phyloP scores from a whole-genome alignment of 805 yeast genomes.

The Starmerella potacharoeniae region DNA sequence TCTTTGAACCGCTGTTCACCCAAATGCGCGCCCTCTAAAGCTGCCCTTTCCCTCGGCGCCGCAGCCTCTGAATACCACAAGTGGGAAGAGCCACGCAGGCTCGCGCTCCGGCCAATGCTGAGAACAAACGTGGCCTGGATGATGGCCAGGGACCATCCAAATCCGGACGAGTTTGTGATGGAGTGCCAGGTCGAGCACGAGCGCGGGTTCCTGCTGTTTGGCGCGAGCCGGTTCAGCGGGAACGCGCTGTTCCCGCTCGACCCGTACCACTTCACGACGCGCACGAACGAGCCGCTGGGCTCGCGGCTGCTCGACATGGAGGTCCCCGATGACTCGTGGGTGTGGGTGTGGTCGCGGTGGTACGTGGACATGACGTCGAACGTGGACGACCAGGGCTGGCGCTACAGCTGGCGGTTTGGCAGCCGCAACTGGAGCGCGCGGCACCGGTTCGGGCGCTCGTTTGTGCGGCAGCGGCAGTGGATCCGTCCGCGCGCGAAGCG shows the following conservation, averaged over 20 bases:
- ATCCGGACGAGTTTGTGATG: slow-evolving; percentile 19
- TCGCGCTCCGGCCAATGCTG: not conserved
- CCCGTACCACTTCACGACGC: slow-evolving; percentile 31
- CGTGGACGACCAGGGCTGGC: slow-evolving; percentile 81
- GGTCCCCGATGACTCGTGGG: slow-evolving; percentile 50
- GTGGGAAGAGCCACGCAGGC: not conserved
- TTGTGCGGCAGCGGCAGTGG: slow-evolving; percentile 62
- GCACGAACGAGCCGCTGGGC: slow-evolving; percentile 26
- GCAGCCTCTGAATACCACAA: not conserved
- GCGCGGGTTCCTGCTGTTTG: slow-evolving; percentile 33
- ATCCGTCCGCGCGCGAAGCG: slow-evolving; percentile 29
- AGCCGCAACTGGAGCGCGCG: slow-evolving; percentile 50
- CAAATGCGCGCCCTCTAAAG: no score
- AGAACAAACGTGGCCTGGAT: not conserved
- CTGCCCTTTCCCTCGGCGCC: not conserved
- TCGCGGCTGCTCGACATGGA: slow-evolving; percentile 23
- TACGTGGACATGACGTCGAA: slow-evolving; percentile 57
- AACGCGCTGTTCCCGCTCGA: slow-evolving; percentile 30
- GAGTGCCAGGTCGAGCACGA: slow-evolving; percentile 32
- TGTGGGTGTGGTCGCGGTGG: slow-evolving; percentile 64
- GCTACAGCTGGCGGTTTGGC: slow-evolving; percentile 44
- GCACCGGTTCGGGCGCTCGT: slow-evolving; percentile 43
- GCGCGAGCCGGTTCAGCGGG: slow-evolving; percentile 30
- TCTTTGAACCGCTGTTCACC: no score
- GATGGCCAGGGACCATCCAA: not conserved